Percentiles rank a stretch among this genome's conserved stretches.
These are phyloP conservation scores for Coix lacrymajobi DNA, from an alignment of 176 grass and related monocot genomes.

Conservation along the genomic window DNA sequence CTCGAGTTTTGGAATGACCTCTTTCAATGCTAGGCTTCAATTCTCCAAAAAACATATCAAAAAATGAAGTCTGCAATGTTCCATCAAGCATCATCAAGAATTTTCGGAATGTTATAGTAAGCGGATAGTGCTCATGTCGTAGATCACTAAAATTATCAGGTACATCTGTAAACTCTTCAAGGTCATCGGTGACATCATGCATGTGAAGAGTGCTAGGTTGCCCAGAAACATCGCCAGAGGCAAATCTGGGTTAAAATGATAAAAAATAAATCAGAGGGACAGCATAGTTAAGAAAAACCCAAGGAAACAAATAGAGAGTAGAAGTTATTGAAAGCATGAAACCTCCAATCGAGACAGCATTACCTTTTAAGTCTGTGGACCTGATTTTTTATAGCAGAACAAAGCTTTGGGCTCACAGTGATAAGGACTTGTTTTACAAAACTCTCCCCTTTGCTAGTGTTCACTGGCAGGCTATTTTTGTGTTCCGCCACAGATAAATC, in stretches of 20 bases:
- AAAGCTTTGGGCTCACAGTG: slow-evolving; percentile 83
- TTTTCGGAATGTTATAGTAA: slow-evolving; percentile 74
- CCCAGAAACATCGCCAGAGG: slow-evolving; percentile 30
- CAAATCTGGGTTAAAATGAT: slow-evolving; percentile 33
- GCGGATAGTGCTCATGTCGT: slow-evolving; percentile 38
- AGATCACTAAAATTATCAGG: slow-evolving; percentile 60
- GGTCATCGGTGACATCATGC: slow-evolving; percentile 49
- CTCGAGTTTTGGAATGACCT: slow-evolving; percentile 49
- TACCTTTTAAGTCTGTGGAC: slow-evolving; percentile 58
- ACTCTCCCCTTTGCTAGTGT: not conserved
- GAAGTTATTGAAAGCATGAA: too few relatives aligned
- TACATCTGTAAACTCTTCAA: slow-evolving; percentile 62
- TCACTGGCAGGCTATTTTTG: not conserved
- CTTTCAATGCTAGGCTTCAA: slow-evolving; percentile 22
- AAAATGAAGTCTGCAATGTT: slow-evolving; percentile 60
- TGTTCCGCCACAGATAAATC: not conserved
- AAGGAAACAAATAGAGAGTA: too few relatives aligned
- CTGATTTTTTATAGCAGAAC: slow-evolving; percentile 74
- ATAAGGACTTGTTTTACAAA: slow-evolving; percentile 81
- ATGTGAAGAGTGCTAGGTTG: slow-evolving; percentile 35
- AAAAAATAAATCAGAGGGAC: too few relatives aligned
- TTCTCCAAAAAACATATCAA: slow-evolving; percentile 52
- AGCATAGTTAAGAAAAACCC: too few relatives aligned
- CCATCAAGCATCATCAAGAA: slow-evolving; percentile 94
- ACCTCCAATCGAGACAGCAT: not conserved